Percentiles rank a stretch among this genome's conserved stretches.
phyloP scores from a whole-genome alignment of 495 filamentous ascomycete genomes.

The Aspergillus leporis region DNA sequence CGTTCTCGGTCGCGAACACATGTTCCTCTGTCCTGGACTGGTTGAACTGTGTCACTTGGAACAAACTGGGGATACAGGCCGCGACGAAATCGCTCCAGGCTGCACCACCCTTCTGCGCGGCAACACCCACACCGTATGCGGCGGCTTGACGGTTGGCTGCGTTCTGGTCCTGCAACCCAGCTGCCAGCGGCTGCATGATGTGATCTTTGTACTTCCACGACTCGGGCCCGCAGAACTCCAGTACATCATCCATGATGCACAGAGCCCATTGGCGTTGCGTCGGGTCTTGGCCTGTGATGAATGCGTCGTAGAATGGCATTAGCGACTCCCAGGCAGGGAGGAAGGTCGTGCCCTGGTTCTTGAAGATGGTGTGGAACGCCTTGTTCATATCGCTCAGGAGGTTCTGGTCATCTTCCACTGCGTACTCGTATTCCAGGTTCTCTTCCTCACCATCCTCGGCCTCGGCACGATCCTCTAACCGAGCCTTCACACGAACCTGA shows the following conservation, averaged over 20 bases:
- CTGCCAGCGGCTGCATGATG: conserved; percentile 81
- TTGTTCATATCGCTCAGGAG: conserved; percentile 99
- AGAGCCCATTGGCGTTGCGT: conserved; percentile 98
- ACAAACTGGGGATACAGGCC: conserved; percentile 75
- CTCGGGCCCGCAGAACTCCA: conserved; percentile 90
- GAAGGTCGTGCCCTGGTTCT: conserved; percentile 85
- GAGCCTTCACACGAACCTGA: conserved; percentile 75
- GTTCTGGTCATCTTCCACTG: conserved; percentile 96
- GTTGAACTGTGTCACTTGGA: conserved; percentile 75
- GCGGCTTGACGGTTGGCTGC: conserved; percentile 96
- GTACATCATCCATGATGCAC: conserved; percentile 97
- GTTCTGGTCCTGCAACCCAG: conserved; percentile 78
- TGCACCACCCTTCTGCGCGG: conserved; percentile 86
- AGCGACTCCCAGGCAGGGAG: conserved; percentile 85
- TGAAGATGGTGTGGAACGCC: conserved; percentile 98
- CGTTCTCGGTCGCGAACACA: conserved; percentile 97
- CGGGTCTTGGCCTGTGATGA: conserved; percentile 79
- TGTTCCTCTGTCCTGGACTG: conserved; percentile 88
- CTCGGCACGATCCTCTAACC: conserved; percentile 74
- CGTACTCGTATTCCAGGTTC: conserved; percentile 64
- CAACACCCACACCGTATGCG: conserved; percentile 93
- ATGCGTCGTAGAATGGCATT: conserved; percentile 77
- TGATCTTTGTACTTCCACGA: conserved; percentile 79
- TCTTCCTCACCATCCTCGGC: conserved; percentile 86
- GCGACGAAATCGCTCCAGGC: conserved; percentile 83